Evolutionary conservation across 345 rosid species (phyloP).

Genomic region (Barbarea vulgaris): DNA sequence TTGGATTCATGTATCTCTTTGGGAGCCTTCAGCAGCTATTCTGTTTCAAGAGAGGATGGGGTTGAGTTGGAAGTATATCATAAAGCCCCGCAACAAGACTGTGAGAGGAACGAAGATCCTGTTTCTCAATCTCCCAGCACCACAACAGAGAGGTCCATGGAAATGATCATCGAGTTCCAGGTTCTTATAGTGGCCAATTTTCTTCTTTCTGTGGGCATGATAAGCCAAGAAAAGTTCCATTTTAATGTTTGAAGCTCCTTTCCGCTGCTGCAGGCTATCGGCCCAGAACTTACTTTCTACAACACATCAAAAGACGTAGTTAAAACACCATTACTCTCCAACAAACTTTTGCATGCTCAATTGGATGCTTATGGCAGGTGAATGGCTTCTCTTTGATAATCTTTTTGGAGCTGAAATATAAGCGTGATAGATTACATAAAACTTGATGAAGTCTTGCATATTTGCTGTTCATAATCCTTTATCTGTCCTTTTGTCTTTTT

Average conservation of each 20-base stretch:
- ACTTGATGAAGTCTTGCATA: slow-evolving; percentile 22
- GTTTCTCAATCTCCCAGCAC: slow-evolving; percentile 48
- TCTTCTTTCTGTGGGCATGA: slow-evolving; percentile 21
- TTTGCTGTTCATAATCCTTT: neutral
- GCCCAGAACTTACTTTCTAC: slow-evolving; percentile 95
- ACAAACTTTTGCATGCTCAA: slow-evolving; percentile 90
- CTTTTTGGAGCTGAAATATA: slow-evolving; percentile 6
- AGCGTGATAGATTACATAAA: slow-evolving; percentile 16
- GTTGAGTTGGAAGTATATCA: slow-evolving; percentile 62
- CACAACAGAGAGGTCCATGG: slow-evolving; percentile 52
- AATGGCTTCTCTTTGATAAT: slow-evolving; percentile 24
- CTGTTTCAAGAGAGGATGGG: slow-evolving; percentile 64
- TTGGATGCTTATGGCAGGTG: slow-evolving; percentile 88
- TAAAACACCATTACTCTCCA: slow-evolving; percentile 64
- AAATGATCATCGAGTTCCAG: slow-evolving; percentile 83
- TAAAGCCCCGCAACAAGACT: slow-evolving; percentile 43
- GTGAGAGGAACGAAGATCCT: slow-evolving; percentile 45
- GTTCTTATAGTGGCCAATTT: slow-evolving; percentile 40
- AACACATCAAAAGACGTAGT: slow-evolving; percentile 72
- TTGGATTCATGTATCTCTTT: slow-evolving; percentile 88
- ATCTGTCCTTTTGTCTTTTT: slow-evolving; percentile 28
- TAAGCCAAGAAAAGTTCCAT: slow-evolving; percentile 19
- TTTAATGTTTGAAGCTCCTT: slow-evolving; percentile 25
- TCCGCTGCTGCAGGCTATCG: slow-evolving; percentile 70
- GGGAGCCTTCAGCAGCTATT: slow-evolving; percentile 81